A percentile compares a stretch with the other conserved stretches of the same genome.
phyloP scores from a whole-genome alignment of 768 basidiomycete species.

The Podaxis sp. region DNA sequence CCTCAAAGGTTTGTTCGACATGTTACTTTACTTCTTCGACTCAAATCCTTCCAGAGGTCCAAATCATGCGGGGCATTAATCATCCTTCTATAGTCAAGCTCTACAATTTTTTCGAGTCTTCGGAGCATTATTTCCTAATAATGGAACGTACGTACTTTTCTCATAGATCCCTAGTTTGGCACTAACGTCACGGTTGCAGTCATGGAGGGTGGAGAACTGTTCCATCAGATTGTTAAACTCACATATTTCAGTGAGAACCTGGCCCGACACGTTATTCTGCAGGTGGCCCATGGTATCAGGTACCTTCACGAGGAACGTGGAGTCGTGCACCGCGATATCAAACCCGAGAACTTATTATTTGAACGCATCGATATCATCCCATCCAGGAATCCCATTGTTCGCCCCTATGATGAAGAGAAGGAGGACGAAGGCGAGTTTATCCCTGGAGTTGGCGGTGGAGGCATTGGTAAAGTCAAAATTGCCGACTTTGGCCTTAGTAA shows the following conservation, averaged over 20 bases:
- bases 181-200: slow-evolving; percentile 42
- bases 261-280: slow-evolving; percentile 94
- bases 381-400: slow-evolving; percentile 64
- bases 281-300: slow-evolving; percentile 90
- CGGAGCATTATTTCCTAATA: slow-evolving; percentile 91
- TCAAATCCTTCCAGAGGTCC: slow-evolving; percentile 67
- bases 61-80: slow-evolving; percentile 95
- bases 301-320: slow-evolving; percentile 97
- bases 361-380: slow-evolving; percentile 89
- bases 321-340: slow-evolving; percentile 98
- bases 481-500: slow-evolving; percentile 98
- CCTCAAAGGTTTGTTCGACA: slow-evolving; percentile 66
- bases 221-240: slow-evolving; percentile 98
- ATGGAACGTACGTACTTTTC: slow-evolving; percentile 68
- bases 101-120: slow-evolving; percentile 85
- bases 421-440: slow-evolving; percentile 97
- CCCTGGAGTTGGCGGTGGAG: slow-evolving; percentile 90
- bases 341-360: slow-evolving; percentile 96
- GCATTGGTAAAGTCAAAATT: slow-evolving; percentile 97
- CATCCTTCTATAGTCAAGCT: slow-evolving; percentile 95
- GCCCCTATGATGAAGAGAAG: slow-evolving; percentile 97
- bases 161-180: not conserved
- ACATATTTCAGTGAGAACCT: slow-evolving; percentile 98
- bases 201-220: slow-evolving; percentile 97
- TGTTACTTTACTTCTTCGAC: not conserved